Evolutionary conservation across 1,139 yeast genomes (phyloP).

Genomic region (Diutina ranongensis): DNA sequence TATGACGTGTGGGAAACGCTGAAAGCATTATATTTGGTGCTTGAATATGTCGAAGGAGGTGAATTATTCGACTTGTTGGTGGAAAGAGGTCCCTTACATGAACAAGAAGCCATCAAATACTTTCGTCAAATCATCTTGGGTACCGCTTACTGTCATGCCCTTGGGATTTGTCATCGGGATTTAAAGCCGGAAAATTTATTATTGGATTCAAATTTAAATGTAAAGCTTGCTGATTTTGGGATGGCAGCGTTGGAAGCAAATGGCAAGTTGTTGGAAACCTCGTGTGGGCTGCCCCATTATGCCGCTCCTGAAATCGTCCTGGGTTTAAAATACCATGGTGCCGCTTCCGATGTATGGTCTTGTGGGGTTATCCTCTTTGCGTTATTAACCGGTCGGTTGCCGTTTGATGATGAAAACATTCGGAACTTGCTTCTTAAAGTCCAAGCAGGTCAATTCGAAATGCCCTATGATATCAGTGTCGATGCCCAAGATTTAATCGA

Average conservation of each 20-base stretch:
- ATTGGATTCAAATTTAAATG: conserved; percentile 53
- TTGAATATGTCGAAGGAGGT: conserved; percentile 79
- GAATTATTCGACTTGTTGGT: conserved; percentile 68
- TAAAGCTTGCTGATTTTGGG: conserved; percentile 77
- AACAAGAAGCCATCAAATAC: conserved; percentile 60
- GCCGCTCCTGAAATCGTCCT: conserved; percentile 82
- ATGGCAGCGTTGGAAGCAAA: conserved; percentile 78
- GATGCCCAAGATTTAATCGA: conserved; percentile 66
- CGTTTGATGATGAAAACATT: conserved; percentile 74
- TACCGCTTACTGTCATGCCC: conserved; percentile 73
- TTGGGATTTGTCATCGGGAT: conserved; percentile 75
- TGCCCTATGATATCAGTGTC: conserved; percentile 52
- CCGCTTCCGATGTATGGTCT: conserved; percentile 80
- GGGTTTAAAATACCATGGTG: conserved; percentile 70
- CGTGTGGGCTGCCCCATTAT: conserved; percentile 81
- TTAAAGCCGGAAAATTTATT: conserved; percentile 69
- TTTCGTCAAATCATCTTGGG: conserved; percentile 68
- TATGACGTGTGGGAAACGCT: conserved; percentile 83
- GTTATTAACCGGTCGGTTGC: conserved; percentile 63
- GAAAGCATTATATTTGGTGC: conserved; percentile 57
- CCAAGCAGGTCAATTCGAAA: conserved; percentile 61
- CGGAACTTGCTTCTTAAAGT: conserved; percentile 60
- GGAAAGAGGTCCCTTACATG: conserved; percentile 73
- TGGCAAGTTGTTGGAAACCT: conserved; percentile 60
- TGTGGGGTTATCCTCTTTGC: conserved; percentile 79